Base-by-base conservation (phyloP, 345 rosid species). In the Boechera divaricarpa region DNA sequence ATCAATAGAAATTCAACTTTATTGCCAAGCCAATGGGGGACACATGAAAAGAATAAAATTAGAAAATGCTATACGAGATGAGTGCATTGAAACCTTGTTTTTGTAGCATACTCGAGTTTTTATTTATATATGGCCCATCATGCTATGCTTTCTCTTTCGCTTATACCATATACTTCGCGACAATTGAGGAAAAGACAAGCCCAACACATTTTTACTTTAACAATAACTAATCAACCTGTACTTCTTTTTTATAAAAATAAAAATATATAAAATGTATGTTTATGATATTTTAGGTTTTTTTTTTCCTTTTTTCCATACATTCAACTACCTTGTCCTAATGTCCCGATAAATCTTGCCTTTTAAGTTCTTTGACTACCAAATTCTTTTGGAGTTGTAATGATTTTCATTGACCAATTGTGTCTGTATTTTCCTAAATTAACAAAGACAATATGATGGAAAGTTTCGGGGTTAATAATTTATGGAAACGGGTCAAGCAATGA, bases 31-130 rank as follows among this genome's bases (percentile, higher is more conserved):
- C n/a, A 69, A 69, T 53, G 70, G 80, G 80, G 70, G 26, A 63
- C 80, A 77, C 70, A 76, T 77, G 4, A 69, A 69, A 76, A 69
- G 39, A 70, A 70, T 63, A 70, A 70, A 62, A 10, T 10, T 61
- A 60, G 72, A 69, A 73, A 76, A 76, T 53, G 75, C 2, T 21
- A 61, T 52, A 69, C 42, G 57, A 60, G 2, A 76, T 61, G 80
- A 77, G 75, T 77, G 70, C 70, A 77, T 44, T 70, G 70, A 69
- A 69, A 77, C 80, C 75, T 62, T 76, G 79, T 69, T 69, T 53
- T 77, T 77, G 75, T 77, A 62, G 64, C 75, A 69, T 69, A 76
- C 70, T 62, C 36, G 64, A 77, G 70, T 53, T 53, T 52, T 53
- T 33, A 44, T 63, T 10, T 16, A 21, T 16, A 39, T 38, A 61